phyloP scores from a whole-genome alignment of 345 rosid species.

The Hibiscus syriacus region DNA sequence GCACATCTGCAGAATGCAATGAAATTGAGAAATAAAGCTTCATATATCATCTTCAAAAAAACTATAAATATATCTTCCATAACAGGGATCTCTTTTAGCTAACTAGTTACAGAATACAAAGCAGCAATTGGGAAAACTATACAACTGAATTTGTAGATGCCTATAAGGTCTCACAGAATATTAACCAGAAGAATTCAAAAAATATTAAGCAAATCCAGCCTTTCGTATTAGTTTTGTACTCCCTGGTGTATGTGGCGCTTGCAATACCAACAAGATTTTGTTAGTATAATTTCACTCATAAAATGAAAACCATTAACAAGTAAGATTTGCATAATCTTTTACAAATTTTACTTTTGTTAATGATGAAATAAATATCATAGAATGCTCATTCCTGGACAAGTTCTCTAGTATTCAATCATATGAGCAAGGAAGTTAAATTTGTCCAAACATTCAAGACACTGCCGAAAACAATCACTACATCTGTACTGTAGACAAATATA shows the following conservation, averaged over 20 bases:
- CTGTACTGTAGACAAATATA: neutral
- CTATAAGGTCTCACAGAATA: neutral
- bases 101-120: neutral
- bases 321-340: neutral
- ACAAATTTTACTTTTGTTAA: neutral
- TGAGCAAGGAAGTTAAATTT: neutral
- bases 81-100: neutral
- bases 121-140: neutral
- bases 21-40: neutral
- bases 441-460: neutral
- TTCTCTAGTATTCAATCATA: neutral
- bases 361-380: neutral
- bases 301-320: neutral
- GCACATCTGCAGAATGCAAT: slow-evolving; percentile 53
- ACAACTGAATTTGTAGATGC: neutral
- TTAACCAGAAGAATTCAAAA: neutral
- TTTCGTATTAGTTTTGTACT: neutral
- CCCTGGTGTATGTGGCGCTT: neutral
- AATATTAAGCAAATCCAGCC: neutral
- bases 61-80: neutral
- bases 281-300: neutral
- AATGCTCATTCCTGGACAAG: neutral
- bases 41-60: neutral
- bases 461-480: neutral
- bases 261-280: neutral